Percentiles rank a stretch among this genome's conserved stretches.
phyloP scores from a whole-genome alignment of 495 filamentous ascomycete species.

The Hyaloscypha bicolor region DNA sequence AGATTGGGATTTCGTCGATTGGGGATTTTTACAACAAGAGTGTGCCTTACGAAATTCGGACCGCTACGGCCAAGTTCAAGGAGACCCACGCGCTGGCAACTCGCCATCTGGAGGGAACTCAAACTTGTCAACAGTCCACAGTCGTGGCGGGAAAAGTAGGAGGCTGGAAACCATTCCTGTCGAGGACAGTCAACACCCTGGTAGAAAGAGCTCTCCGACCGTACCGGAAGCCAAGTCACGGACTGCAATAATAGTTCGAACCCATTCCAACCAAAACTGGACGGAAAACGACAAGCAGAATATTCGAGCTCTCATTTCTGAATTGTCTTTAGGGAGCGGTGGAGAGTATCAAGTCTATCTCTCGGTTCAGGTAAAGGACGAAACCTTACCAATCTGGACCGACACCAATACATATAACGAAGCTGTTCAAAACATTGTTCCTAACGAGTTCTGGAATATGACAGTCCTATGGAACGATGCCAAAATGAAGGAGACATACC shows the following conservation, averaged over 20 bases:
- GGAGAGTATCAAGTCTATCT: slow-evolving; percentile 79
- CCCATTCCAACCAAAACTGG: slow-evolving; percentile 67
- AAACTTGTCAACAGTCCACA: not conserved
- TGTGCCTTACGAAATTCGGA: slow-evolving; percentile 65
- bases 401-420: slow-evolving; percentile 54
- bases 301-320: slow-evolving; percentile 73
- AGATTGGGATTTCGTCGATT: slow-evolving; percentile 70
- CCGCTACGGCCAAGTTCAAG: slow-evolving; percentile 36
- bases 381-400: slow-evolving; percentile 54
- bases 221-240: slow-evolving; percentile 36
- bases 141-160: not conserved
- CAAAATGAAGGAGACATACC: slow-evolving; percentile 59
- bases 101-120: not conserved
- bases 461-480: slow-evolving; percentile 68
- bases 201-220: not conserved
- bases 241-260: slow-evolving; percentile 71
- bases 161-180: slow-evolving; percentile 15
- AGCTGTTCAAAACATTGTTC: slow-evolving; percentile 56
- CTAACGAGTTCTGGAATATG: slow-evolving; percentile 66
- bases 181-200: slow-evolving; percentile 4
- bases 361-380: slow-evolving; percentile 72
- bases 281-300: slow-evolving; percentile 70
- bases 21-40: slow-evolving; percentile 67
- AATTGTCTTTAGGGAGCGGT: slow-evolving; percentile 70
- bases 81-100: not conserved